Evolutionary conservation across 805 yeast species (phyloP), one percentile per base, ranked within the genome.

Genomic region (Grigorovia jiainica): DNA sequence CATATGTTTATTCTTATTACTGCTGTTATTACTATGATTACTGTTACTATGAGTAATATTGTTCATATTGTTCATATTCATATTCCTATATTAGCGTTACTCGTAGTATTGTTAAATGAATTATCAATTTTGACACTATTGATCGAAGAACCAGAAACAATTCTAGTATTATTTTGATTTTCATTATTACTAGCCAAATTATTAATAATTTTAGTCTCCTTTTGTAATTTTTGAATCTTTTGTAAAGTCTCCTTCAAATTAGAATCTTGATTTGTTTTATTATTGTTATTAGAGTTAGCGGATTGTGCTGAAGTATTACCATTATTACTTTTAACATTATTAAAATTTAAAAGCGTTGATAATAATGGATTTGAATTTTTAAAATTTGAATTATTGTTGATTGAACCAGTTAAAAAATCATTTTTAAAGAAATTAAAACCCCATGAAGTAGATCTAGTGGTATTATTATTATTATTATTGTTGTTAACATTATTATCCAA

Each of bases 301-400:
- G n/a, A n/a, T n/a, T n/a, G n/a, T n/a, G n/a, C 31, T 27, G 11
- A 13, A 27, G 31, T 15, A 27, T 27, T 13, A 27, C 16, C n/a
- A 27, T 27, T 27, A 3, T 27, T 27, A 27, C 7, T 27, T 27
- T 27, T 27, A 11, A 10, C n/a, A 27, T 13, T 27, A 23, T 35
- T 32, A 37, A 43, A 30, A 37, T 47, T 49, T 39, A 55, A 43
- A 17, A 53, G 31, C 16, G 58, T 48, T n/a, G 58, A 48, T 20
- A 58, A 40, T 32, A 58, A 42, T 8, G 61, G 59, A 15, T 27
- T 27, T 11, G 31, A 27, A 13, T 27, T 27, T 27, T 27, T 27
- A 13, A 27, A 27, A 13, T 27, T 27, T 27, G 29, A 10, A 9
- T 11, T 20, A 30, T 34, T 17, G 3, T 24, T 34, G 9, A 19